phyloP scores from a whole-genome alignment of 495 filamentous ascomycete species.

The Hyaloscypha bicolor region DNA sequence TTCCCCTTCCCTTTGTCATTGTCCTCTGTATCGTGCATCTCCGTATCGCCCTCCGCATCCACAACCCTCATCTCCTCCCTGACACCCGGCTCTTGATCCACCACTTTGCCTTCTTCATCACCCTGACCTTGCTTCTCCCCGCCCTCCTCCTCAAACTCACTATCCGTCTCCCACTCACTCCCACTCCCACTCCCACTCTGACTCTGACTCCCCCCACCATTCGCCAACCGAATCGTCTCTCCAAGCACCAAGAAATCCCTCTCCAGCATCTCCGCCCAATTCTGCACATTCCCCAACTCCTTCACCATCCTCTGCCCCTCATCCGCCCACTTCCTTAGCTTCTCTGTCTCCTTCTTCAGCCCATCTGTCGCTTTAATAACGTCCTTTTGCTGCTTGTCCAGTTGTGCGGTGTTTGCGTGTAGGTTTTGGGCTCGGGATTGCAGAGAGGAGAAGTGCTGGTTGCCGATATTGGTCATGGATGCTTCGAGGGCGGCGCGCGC shows the following conservation, averaged over 20 bases:
- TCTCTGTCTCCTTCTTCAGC: constrained; percentile 72
- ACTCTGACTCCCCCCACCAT: constrained; percentile 15
- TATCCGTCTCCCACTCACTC: constrained; percentile 31
- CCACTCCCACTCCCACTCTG: constrained; percentile 37
- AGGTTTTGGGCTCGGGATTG: constrained; percentile 73
- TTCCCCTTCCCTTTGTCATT: constrained; percentile 24
- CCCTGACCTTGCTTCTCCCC: constrained; percentile 24
- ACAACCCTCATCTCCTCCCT: constrained; percentile 4
- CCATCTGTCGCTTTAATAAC: constrained; percentile 63
- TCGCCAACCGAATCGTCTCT: constrained; percentile 70
- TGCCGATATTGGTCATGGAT: constrained; percentile 73
- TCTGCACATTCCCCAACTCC: constrained; percentile 95
- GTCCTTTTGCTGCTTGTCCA: constrained; percentile 73
- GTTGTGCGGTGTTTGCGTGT: constrained; percentile 68
- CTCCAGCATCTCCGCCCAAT: constrained; percentile 97
- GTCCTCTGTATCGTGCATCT: constrained; percentile 21
- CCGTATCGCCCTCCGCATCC: constrained; percentile 30
- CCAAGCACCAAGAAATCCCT: constrained; percentile 85
- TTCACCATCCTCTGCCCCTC: constrained; percentile 74
- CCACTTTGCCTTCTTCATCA: constrained; percentile 39
- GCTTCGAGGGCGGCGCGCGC: constrained; percentile 76
- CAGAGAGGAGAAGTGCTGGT: constrained; percentile 68
- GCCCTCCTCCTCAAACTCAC: constrained; percentile 19
- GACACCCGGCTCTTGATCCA: not conserved
- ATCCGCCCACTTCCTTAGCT: constrained; percentile 68